Conservation (phyloP, 345 rosid species). For the Boechera retrofracta region DNA sequence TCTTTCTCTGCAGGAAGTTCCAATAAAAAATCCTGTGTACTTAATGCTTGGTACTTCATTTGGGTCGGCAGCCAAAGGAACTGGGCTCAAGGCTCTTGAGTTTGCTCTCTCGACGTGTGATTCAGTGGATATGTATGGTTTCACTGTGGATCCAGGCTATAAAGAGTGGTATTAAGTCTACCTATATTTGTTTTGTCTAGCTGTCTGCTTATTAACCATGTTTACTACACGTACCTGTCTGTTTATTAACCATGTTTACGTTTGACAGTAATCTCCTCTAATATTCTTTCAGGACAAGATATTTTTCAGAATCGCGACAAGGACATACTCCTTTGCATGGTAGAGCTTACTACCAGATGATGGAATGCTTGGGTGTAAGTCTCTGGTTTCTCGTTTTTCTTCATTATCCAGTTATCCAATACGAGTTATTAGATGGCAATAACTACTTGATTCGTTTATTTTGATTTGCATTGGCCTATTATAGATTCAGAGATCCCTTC, state of each 20-base stretch:
- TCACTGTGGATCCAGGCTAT: constrained; percentile 96
- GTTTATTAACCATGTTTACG: not conserved
- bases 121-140: constrained; percentile 95
- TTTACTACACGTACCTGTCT: not conserved
- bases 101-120: constrained; percentile 91
- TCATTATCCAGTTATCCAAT: constrained; percentile 13
- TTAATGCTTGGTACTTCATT: constrained; percentile 96
- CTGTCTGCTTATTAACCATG: not conserved
- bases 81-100: constrained; percentile 96
- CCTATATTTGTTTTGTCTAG: not conserved
- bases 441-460: not conserved
- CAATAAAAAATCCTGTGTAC: constrained; percentile 86
- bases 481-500: constrained; percentile 1
- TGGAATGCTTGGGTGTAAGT: constrained; percentile 98
- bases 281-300: constrained; percentile 78
- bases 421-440: constrained; percentile 5
- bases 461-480: constrained; percentile 7
- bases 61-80: constrained; percentile 98
- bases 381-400: constrained; percentile 12
- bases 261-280: constrained; percentile 3
- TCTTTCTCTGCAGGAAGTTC: constrained; percentile 74
- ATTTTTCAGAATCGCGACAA: constrained; percentile 92
- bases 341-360: constrained; percentile 97
- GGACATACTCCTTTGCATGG: constrained; percentile 99
- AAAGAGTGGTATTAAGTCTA: constrained; percentile 74